Evolutionary conservation across 177 flowering plant genomes (phyloP), one percentile per base, ranked within the genome.

Genomic region (Tripterygium wilfordii): DNA sequence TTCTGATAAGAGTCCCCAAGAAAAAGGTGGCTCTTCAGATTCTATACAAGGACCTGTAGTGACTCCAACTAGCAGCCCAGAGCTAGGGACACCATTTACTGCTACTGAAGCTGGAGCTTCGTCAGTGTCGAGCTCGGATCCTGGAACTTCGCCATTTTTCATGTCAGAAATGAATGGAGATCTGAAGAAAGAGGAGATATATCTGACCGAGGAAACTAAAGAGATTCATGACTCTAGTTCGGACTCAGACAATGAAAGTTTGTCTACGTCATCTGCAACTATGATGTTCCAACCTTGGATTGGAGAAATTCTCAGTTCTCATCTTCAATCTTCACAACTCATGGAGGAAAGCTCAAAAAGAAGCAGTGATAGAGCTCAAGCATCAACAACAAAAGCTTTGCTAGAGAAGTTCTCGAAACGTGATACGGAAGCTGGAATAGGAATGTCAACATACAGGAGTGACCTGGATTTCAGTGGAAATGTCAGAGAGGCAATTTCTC

Each of bases 1-100:
- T 31, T 50, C 74, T 36, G 66, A 50, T 8, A 63, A 54, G 26
- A 52, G 61, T 23, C 8, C 48, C 3, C 51, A 55, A 22, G 50
- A 46, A 21, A 54, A 63, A 31, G 56, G 45, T 18, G 57, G 56
- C 14, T 48, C 71, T 10, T 25, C 43, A 18, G 50, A 60, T 45
- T 65, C 71, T 13, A 46, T 64, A 8, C 40, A 59, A 24, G 83
- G 75, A 19, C 77, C 69, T 0, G 61, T 46, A 42, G 83, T 71
- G 12, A 77, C 83, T 44, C 83, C 83, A 29, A 66, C 53, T 27
- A 77, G 79, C 32, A 77, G 83, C 44, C 83, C 83, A 2, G 83
- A 77, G 52, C 30, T 71, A 12, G 75, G 79, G 35, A 69, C 79
- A 15, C 72, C 79, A 13, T 72, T 76, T 32, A 72, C 78, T 28